A percentile compares a stretch with the other conserved stretches of the same genome.
Evolutionary conservation across 192 early-diverging fungal species (phyloP).

Genomic region (Ramicandelaber brevisporus): DNA sequence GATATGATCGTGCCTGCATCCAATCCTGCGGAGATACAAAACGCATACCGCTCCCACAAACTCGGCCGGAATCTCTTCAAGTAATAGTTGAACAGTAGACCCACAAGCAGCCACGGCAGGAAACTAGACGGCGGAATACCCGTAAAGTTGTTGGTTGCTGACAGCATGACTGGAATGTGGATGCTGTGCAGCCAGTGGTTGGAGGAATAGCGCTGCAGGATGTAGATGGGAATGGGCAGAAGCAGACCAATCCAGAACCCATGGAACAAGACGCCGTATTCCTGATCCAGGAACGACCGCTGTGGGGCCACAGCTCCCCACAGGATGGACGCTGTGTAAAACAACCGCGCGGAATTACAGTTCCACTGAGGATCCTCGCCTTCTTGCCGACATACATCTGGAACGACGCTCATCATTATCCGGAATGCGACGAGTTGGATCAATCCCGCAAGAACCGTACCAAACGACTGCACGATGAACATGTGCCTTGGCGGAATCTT

Average conservation of each 20-base stretch:
- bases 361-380: constrained; percentile 21
- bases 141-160: too few species aligned
- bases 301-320: constrained; percentile 35
- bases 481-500: constrained; percentile 37
- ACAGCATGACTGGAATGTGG: constrained; percentile 28
- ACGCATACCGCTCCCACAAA: constrained; percentile 43
- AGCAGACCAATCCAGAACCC: constrained; percentile 21
- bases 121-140: too few species aligned
- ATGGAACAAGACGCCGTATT: too few species aligned
- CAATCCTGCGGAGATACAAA: constrained; percentile 27
- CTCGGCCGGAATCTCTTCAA: constrained; percentile 18
- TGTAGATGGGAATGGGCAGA: constrained; percentile 26
- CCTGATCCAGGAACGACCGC: constrained; percentile 24
- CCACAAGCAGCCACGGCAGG: too few species aligned
- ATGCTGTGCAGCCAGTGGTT: constrained; percentile 25
- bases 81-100: too few species aligned
- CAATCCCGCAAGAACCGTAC: constrained; percentile 26
- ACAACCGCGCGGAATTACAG: constrained; percentile 12
- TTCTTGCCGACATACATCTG: constrained; percentile 10
- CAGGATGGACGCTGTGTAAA: constrained; percentile 27
- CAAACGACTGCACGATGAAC: constrained; percentile 30
- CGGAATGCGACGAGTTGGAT: constrained; percentile 22
- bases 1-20: too few species aligned
- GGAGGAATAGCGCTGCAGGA: constrained; percentile 23
- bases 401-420: constrained; percentile 18